Evolutionary conservation across 192 early-diverging fungal species (phyloP), one percentile per base, ranked within the genome.

Genomic region (Coemansia sp.): DNA sequence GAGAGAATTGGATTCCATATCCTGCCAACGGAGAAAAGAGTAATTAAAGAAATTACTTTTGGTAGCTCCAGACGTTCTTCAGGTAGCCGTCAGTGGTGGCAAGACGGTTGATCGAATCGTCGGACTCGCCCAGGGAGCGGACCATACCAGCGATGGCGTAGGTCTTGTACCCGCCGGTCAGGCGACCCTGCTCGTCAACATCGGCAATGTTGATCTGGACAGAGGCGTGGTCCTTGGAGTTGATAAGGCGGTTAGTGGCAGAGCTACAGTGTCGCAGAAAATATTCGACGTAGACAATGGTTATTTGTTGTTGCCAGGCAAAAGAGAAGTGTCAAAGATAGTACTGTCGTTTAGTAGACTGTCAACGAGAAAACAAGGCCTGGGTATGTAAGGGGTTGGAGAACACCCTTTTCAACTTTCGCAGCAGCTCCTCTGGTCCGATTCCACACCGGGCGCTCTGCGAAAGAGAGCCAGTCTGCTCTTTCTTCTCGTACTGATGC

Each of bases 141-240:
- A 98, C 89, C 77, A 90, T 91, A 64, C 97, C 97, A 71, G 85
- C 91, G 74, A 99, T 85, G 31, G 65, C 93, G 81, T 90, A 95
- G 83, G 90, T 91, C 81, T 89, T 84, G 87, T 79, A 87, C 71
- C 82, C 71, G 57, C 89, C 89, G 54, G 84, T 88, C 72, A 84
- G 70, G 64, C 82, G 84, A 64, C 94, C 95, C 52, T 84, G 84
- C 57, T 87, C 92, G 72, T 97, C 89, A 59, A 97, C 94, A 64
- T 94, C 92, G 61, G 83, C 94, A 72, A 97, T 82, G 90, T 94
- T 97, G 88, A 98, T 87, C 84, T 98, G 97, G 83, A 99, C 91
- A 33, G 94, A 88, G 55, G 95, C 90, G 86, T 99, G 97, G 85
- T 99, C 97, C 89, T 97, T 97, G 85, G 97, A 90, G 68, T 85